These are phyloP conservation scores for Sphagnum fallax DNA, from an alignment of 228 moss, liverwort and hornwort genomes.

Conservation along the genomic window DNA sequence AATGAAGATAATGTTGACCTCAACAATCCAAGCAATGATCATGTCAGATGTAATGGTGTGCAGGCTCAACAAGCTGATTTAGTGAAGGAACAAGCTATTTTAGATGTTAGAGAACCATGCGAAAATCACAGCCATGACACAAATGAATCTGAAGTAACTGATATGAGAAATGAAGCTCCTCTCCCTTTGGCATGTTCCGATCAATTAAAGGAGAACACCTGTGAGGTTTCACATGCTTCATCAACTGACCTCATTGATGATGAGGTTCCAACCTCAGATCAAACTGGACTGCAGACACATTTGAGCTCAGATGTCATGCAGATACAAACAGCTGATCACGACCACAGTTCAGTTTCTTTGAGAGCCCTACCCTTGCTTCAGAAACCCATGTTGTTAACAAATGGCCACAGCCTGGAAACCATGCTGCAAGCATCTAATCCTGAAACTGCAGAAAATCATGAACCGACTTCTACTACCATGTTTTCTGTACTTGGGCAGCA, in stretches of 20 bases:
- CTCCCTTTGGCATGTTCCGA: no score
- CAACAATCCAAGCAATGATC: background rate
- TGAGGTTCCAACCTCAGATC: no score
- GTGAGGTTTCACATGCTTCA: no score
- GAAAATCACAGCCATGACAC: no score
- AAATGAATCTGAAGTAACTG: no score
- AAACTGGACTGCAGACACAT: background rate
- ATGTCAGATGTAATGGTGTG: no score
- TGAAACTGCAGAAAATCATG: constrained; percentile 18
- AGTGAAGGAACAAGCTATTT: no score
- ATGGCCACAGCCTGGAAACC: constrained; percentile 16
- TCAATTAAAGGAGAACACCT: no score
- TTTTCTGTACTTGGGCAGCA: constrained; percentile 34
- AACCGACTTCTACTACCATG: constrained; percentile 31
- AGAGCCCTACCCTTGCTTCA: background rate
- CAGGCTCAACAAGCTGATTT: no score
- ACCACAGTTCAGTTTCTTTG: background rate
- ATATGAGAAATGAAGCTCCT: no score
- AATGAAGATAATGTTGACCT: background rate
- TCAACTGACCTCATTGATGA: no score
- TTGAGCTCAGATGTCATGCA: background rate
- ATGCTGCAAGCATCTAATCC: constrained; percentile 30
- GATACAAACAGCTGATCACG: background rate
- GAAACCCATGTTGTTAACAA: constrained; percentile 8
- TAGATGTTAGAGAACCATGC: no score